These are phyloP conservation scores for Kurtzmaniella fragi DNA, from an alignment of 805 yeast species.

Conservation along the genomic window DNA sequence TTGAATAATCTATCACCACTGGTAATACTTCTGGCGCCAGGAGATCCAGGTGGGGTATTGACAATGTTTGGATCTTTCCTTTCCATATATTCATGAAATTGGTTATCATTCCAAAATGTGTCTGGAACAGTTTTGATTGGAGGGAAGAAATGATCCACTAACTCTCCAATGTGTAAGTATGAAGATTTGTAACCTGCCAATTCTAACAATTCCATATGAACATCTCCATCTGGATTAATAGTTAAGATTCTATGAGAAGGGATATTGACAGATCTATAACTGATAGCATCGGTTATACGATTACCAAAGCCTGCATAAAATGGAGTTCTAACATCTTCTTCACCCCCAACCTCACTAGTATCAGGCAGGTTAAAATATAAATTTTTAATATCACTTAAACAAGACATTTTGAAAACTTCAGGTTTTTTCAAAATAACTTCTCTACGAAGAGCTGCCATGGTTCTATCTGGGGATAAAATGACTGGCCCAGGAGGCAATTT, in stretches of 20 bases:
- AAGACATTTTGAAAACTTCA: conserved; percentile 98
- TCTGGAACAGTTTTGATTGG: conserved; percentile 45
- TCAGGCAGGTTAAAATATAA: conserved; percentile 43
- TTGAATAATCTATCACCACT: conserved; percentile 19
- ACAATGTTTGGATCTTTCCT: conserved; percentile 6
- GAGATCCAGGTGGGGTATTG: conserved; percentile 16
- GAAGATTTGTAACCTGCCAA: conserved; percentile 88
- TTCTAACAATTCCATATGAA: conserved; percentile 92
- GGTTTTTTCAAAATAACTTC: conserved; percentile 94
- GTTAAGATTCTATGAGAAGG: conserved; percentile 94
- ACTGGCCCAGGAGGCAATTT: conserved; percentile 88
- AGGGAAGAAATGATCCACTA: conserved; percentile 97
- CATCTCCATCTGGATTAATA: conserved; percentile 94
- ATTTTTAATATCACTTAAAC: conserved; percentile 77
- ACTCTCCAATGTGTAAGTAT: conserved; percentile 83
- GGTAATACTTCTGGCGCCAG: conserved; percentile 7
- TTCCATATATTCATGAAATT: conserved; percentile 29
- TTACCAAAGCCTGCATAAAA: conserved; percentile 98
- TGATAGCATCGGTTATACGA: conserved; percentile 91
- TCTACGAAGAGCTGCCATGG: conserved; percentile 89
- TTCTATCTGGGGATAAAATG: conserved; percentile 89
- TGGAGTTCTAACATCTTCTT: conserved; percentile 58
- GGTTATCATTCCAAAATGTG: conserved; percentile 30
- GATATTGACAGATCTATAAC: conserved; percentile 88
- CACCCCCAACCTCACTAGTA: conserved; percentile 5